These are phyloP conservation scores for Leccinum longicurvipes DNA, from an alignment of 768 basidiomycete species.

Conservation along the genomic window DNA sequence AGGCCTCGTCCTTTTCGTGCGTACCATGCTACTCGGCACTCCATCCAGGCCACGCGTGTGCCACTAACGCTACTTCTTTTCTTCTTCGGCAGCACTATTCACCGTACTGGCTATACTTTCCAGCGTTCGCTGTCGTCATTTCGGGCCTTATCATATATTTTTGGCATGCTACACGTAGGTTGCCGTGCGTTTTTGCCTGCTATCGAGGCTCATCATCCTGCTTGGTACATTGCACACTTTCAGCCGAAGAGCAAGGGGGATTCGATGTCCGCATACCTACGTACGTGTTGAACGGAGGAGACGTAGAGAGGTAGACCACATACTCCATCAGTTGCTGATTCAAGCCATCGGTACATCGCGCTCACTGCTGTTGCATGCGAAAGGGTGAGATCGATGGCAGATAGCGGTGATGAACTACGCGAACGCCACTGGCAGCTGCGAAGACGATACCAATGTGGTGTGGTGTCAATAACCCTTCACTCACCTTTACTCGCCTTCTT, in stretches of 20 bases:
- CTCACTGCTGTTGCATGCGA: too few relatives aligned
- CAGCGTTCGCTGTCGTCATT: slow-evolving; percentile 69
- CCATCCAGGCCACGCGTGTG: not conserved
- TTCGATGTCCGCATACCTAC: slow-evolving; percentile 22
- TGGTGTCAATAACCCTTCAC: not conserved
- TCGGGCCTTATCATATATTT: slow-evolving; percentile 78
- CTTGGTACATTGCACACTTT: not conserved
- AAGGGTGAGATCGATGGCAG: too few relatives aligned
- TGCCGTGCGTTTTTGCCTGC: not conserved
- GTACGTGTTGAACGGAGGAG: slow-evolving; percentile 10
- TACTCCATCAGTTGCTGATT: not conserved
- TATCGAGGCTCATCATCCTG: not conserved
- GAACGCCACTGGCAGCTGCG: too few relatives aligned
- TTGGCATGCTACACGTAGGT: slow-evolving; percentile 79
- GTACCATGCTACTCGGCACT: slow-evolving; percentile 8
- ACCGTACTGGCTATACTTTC: slow-evolving; percentile 89
- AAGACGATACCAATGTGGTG: not conserved
- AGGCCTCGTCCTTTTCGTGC: slow-evolving; percentile 53
- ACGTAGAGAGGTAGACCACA: not conserved
- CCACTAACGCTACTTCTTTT: not conserved
- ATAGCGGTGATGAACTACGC: too few relatives aligned
- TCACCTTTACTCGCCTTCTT: not conserved
- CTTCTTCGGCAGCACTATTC: slow-evolving; percentile 56
- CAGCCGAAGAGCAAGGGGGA: slow-evolving; percentile 73
- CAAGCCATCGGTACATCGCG: not conserved